phyloP scores from a whole-genome alignment of 805 yeast species.

The Nakazawaea peltata region DNA sequence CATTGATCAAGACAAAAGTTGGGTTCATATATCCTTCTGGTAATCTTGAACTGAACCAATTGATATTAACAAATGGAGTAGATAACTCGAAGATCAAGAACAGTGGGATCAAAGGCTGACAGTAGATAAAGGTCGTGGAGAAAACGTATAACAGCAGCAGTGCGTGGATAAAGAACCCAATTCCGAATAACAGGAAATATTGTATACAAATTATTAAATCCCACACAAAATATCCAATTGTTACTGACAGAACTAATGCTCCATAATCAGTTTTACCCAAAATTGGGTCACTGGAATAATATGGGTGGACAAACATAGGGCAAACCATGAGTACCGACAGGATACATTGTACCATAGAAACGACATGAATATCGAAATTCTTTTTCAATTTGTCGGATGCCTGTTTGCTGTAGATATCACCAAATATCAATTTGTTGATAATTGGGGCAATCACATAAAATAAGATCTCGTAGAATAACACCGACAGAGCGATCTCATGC shows the following conservation, averaged over 20 bases:
- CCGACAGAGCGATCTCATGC: slow-evolving; percentile 65
- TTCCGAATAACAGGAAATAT: slow-evolving; percentile 64
- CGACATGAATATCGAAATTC: slow-evolving; percentile 88
- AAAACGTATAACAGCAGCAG: slow-evolving; percentile 74
- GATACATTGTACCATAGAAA: slow-evolving; percentile 77
- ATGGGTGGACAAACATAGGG: slow-evolving; percentile 58
- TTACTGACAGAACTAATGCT: slow-evolving; percentile 63
- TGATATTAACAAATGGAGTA: slow-evolving; percentile 90
- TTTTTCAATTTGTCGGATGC: slow-evolving; percentile 36
- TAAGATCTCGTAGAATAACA: slow-evolving; percentile 50
- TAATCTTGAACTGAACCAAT: slow-evolving; percentile 82
- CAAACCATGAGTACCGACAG: slow-evolving; percentile 49
- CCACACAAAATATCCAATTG: slow-evolving; percentile 89
- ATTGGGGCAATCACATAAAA: slow-evolving; percentile 41
- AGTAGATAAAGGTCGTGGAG: slow-evolving; percentile 47
- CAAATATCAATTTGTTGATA: slow-evolving; percentile 41
- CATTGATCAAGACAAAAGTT: slow-evolving; percentile 54
- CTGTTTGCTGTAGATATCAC: slow-evolving; percentile 43
- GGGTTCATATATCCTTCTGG: slow-evolving; percentile 60
- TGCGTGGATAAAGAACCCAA: slow-evolving; percentile 80
- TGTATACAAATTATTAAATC: slow-evolving; percentile 64
- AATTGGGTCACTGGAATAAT: slow-evolving; percentile 40
- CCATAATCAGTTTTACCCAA: slow-evolving; percentile 71
- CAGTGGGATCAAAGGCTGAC: slow-evolving; percentile 74
- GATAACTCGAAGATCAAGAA: slow-evolving; percentile 83